Evolutionary conservation across 2,329 filamentous ascomycete species (phyloP).

Genomic region (Aspergillus aculeatus): DNA sequence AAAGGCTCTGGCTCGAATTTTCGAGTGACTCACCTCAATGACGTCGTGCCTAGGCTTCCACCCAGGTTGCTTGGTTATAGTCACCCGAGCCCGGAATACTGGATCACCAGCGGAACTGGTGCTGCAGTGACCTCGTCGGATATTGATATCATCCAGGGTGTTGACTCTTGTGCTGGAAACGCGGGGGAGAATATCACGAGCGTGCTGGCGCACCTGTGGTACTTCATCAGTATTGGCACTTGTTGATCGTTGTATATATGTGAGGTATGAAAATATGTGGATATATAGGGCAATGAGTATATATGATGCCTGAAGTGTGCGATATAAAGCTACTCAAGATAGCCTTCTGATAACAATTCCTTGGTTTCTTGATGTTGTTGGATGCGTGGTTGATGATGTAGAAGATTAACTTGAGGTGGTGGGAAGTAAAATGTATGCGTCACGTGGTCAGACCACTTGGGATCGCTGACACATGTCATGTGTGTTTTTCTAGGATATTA

Average conservation of each 20-base stretch:
- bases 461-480: too few species aligned
- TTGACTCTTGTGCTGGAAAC: conserved; percentile 36
- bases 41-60: conserved; percentile 41
- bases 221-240: conserved; percentile 29
- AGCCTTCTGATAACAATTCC: too few species aligned
- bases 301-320: too few species aligned
- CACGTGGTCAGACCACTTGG: too few species aligned
- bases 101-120: conserved; percentile 36
- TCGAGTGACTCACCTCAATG: conserved; percentile 40
- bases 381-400: too few species aligned
- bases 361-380: too few species aligned
- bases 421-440: too few species aligned
- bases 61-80: conserved; percentile 32
- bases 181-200: conserved; percentile 26
- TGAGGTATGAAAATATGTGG: neutral
- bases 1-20: conserved; percentile 33
- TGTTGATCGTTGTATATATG: conserved; percentile 14
- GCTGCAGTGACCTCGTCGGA: conserved; percentile 31
- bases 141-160: conserved; percentile 33
- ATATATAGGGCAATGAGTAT: too few species aligned
- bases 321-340: too few species aligned
- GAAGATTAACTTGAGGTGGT: too few species aligned
- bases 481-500: too few species aligned
- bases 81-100: conserved; percentile 43
- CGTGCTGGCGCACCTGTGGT: conserved; percentile 37